A percentile compares a stretch with the other conserved stretches of the same genome.
These are phyloP conservation scores for Mrakiaceae sp. DNA, from an alignment of 1,284 basidiomycete genomes.

Conservation along the genomic window DNA sequence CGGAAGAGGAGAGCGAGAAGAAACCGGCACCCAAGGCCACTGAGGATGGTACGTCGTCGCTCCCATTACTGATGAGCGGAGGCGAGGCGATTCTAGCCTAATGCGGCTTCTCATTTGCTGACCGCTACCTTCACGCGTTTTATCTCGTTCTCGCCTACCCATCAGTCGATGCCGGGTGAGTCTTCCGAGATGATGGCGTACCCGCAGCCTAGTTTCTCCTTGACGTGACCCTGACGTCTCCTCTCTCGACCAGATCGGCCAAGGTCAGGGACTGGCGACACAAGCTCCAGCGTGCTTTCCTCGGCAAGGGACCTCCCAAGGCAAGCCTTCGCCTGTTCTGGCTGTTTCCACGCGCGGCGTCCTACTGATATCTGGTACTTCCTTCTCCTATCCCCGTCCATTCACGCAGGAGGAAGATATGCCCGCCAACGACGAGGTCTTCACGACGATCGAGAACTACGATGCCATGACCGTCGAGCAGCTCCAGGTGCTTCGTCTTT, in stretches of 20 bases:
- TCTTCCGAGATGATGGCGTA: background rate
- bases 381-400: background rate
- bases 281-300: constrained; percentile 78
- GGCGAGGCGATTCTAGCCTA: background rate
- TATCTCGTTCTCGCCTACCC: background rate
- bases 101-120: background rate
- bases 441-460: constrained; percentile 73
- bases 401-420: constrained; percentile 48
- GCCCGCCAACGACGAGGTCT: constrained; percentile 60
- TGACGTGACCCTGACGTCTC: background rate
- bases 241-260: constrained; percentile 19
- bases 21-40: constrained; percentile 17
- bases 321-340: too few species aligned
- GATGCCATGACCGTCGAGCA: constrained; percentile 73
- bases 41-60: constrained; percentile 24
- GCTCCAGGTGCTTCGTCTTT: constrained; percentile 47
- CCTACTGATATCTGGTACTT: constrained; percentile 15
- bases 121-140: background rate
- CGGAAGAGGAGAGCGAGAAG: constrained; percentile 12
- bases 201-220: too few species aligned
- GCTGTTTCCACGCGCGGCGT: too few species aligned
- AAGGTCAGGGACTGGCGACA: constrained; percentile 80
- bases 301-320: constrained; percentile 41
- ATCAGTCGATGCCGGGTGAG: constrained; percentile 9
- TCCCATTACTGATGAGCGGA: background rate